A percentile compares a stretch with the other conserved stretches of the same genome.
phyloP scores from a whole-genome alignment of 1,284 basidiomycete genomes.

The Paramarasmius palmivorus region DNA sequence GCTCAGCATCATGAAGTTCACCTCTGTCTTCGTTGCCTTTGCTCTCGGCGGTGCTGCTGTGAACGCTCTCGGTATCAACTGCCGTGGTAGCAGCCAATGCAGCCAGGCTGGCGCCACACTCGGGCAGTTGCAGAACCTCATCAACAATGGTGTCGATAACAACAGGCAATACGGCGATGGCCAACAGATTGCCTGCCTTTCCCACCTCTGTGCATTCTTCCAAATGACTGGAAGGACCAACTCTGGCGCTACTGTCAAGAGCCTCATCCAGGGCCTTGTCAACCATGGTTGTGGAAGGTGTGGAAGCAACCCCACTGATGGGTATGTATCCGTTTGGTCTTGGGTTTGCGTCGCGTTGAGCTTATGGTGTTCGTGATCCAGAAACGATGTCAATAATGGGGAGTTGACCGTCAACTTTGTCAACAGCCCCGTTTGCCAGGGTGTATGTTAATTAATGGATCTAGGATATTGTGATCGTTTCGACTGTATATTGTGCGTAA shows the following conservation, averaged over 20 bases:
- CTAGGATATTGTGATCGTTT: too few relatives aligned
- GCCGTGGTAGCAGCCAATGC: background rate
- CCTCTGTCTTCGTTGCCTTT: too few relatives aligned
- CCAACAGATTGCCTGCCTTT: background rate
- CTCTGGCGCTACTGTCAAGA: background rate
- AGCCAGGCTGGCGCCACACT: background rate
- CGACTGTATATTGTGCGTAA: too few relatives aligned
- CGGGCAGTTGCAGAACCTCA: background rate
- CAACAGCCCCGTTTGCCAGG: background rate
- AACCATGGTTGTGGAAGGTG: background rate
- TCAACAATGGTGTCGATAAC: background rate
- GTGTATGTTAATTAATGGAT: background rate
- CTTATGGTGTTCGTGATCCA: background rate
- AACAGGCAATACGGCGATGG: constrained; percentile 4
- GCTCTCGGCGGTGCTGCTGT: too few relatives aligned
- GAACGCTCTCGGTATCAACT: constrained; percentile 1
- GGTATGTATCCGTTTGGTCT: background rate
- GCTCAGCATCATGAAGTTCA: too few relatives aligned
- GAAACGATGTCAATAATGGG: background rate
- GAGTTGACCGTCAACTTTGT: background rate
- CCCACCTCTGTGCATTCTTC: constrained; percentile 5
- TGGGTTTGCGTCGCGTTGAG: background rate
- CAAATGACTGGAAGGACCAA: background rate
- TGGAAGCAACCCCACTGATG: background rate
- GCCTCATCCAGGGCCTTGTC: constrained; percentile 1